A percentile compares a stretch with the other conserved stretches of the same genome.
Conservation (phyloP, 2,329 filamentous ascomycete genomes). For the Cladosporium sp. region DNA sequence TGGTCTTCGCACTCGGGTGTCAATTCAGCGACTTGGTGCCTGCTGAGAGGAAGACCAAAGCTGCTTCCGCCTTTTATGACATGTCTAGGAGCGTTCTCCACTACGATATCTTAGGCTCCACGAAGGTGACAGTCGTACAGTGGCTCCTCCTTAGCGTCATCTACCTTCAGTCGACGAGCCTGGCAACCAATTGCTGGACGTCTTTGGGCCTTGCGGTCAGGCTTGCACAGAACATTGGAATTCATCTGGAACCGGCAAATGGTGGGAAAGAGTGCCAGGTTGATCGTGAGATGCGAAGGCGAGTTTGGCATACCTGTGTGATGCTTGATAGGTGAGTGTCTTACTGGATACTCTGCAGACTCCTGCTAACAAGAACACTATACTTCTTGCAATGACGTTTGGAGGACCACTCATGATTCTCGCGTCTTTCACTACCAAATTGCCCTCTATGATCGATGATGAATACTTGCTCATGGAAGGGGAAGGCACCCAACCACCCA, state of each 20-base stretch:
- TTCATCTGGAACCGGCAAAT: slow-evolving; percentile 60
- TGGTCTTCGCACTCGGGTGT: slow-evolving; percentile 23
- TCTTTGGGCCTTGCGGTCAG: slow-evolving; percentile 45
- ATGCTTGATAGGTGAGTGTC: slow-evolving; percentile 44
- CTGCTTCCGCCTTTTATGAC: slow-evolving; percentile 23
- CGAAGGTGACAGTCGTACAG: slow-evolving; percentile 21
- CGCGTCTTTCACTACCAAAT: slow-evolving; percentile 20
- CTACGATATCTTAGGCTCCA: slow-evolving; percentile 23
- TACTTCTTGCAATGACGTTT: slow-evolving; percentile 39
- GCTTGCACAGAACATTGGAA: slow-evolving; percentile 63
- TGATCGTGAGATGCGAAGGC: slow-evolving; percentile 63
- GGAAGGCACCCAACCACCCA: slow-evolving; percentile 34
- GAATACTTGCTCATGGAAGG: slow-evolving; percentile 49
- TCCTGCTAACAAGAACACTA: slow-evolving; percentile 37
- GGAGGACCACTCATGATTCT: slow-evolving; percentile 25
- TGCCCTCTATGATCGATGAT: slow-evolving; percentile 41
- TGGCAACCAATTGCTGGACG: slow-evolving; percentile 25
- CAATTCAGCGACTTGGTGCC: slow-evolving; percentile 21
- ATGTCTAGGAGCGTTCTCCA: slow-evolving; percentile 20
- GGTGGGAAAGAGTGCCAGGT: slow-evolving; percentile 51
- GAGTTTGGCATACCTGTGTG: slow-evolving; percentile 50
- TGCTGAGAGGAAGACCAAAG: slow-evolving; percentile 16
- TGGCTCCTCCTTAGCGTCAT: slow-evolving; percentile 22
- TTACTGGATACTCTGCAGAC: too few species aligned
- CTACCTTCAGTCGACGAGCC: slow-evolving; percentile 23